A percentile compares a stretch with the other conserved stretches of the same genome.
phyloP scores from a whole-genome alignment of 139 green algal species.

The Coelastrella sp. region DNA sequence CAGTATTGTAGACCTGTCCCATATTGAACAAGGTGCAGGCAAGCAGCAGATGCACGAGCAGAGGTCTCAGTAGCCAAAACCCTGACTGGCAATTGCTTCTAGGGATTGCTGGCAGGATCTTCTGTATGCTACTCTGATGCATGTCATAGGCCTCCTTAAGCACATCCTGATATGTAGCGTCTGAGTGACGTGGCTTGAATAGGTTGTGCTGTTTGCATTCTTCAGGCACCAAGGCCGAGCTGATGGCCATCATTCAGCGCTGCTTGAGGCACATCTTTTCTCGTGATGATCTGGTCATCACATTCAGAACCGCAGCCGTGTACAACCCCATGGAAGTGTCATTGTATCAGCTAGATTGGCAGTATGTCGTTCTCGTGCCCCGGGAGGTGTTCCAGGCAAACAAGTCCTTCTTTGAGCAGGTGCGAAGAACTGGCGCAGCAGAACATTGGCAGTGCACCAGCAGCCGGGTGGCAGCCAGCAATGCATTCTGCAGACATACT shows the following conservation, averaged over 20 bases:
- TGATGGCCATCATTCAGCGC: conserved; percentile 1
- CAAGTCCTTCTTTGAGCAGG: not conserved
- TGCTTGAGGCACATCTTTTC: not conserved
- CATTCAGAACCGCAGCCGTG: not conserved
- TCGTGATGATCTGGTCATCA: not conserved
- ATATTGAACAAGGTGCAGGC: no score
- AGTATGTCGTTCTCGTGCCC: not conserved
- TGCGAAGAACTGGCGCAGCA: not conserved
- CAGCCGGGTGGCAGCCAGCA: no score
- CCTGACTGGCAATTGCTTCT: no score
- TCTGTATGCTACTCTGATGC: no score
- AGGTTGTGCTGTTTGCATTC: not conserved
- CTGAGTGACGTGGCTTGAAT: no score
- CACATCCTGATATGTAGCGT: no score
- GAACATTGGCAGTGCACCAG: not conserved
- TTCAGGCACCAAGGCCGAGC: not conserved
- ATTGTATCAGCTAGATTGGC: not conserved
- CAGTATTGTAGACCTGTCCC: no score
- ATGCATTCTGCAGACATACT: no score
- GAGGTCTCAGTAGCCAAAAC: no score
- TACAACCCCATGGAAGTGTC: not conserved
- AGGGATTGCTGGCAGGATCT: no score
- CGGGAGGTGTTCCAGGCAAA: not conserved
- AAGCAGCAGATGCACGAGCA: no score
- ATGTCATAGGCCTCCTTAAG: no score